Percentiles rank a stretch among this genome's conserved stretches.
phyloP scores from a whole-genome alignment of 2,329 filamentous ascomycete genomes.

The Fusarium penzigii region DNA sequence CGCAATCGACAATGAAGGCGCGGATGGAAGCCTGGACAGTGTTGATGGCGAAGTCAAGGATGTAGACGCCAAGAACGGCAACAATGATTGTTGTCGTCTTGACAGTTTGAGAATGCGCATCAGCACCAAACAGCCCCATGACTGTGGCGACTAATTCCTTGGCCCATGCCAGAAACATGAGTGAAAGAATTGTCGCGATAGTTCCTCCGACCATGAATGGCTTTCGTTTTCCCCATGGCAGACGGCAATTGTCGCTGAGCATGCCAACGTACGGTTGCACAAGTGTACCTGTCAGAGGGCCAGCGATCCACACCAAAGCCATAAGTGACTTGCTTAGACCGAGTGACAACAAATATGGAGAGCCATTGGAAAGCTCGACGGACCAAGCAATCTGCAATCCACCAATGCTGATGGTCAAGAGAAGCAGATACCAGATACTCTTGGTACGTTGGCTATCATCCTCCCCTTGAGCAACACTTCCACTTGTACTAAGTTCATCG shows the following conservation, averaged over 20 bases:
- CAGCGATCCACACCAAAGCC: slow-evolving; percentile 83
- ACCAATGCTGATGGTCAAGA: slow-evolving; percentile 84
- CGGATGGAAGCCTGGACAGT: slow-evolving; percentile 92
- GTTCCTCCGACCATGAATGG: slow-evolving; percentile 78
- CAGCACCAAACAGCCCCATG: slow-evolving; percentile 69
- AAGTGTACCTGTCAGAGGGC: slow-evolving; percentile 74
- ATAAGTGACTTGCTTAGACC: slow-evolving; percentile 82
- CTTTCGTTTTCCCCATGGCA: slow-evolving; percentile 75
- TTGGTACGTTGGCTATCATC: slow-evolving; percentile 63
- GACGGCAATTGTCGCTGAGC: slow-evolving; percentile 74
- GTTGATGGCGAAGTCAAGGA: slow-evolving; percentile 93
- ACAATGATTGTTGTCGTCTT: slow-evolving; percentile 70
- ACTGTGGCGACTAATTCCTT: slow-evolving; percentile 70
- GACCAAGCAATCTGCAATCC: slow-evolving; percentile 95
- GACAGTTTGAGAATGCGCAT: slow-evolving; percentile 63
- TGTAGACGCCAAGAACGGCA: slow-evolving; percentile 84
- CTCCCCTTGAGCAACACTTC: not conserved
- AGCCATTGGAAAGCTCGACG: slow-evolving; percentile 90
- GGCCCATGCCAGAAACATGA: slow-evolving; percentile 74
- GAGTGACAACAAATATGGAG: slow-evolving; percentile 77
- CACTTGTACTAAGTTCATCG: slow-evolving; percentile 9
- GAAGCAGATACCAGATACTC: slow-evolving; percentile 80
- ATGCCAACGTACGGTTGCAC: slow-evolving; percentile 85
- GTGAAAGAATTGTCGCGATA: slow-evolving; percentile 64
- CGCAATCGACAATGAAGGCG: slow-evolving; percentile 91